Conservation (phyloP, 2,329 filamentous ascomycete species). For the Xylaria sp. region DNA sequence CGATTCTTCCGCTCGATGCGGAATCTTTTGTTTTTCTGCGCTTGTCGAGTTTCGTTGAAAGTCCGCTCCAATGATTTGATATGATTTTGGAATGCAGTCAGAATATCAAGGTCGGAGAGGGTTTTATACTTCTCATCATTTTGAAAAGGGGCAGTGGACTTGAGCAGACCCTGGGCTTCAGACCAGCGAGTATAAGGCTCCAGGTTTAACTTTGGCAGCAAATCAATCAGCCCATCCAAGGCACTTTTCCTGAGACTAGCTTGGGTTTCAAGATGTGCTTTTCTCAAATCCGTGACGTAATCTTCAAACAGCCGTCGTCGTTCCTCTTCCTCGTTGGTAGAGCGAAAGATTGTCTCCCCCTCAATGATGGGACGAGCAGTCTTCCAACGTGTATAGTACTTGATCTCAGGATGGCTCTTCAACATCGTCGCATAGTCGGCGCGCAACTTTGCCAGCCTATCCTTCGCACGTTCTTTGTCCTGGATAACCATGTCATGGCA, state of each 20-base stretch:
- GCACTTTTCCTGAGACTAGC: conserved; percentile 78
- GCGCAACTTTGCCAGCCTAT: conserved; percentile 89
- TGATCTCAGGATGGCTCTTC: conserved; percentile 95
- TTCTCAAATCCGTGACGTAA: conserved; percentile 87
- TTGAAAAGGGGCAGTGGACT: conserved; percentile 80
- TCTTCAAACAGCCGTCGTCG: conserved; percentile 92
- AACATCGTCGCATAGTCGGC: conserved; percentile 97
- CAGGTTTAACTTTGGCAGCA: conserved; percentile 82
- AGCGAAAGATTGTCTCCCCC: conserved; percentile 93
- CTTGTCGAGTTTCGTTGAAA: conserved; percentile 91
- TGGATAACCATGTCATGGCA: conserved; percentile 88
- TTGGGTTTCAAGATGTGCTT: conserved; percentile 80
- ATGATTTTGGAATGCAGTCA: conserved; percentile 93
- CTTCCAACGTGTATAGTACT: conserved; percentile 96
- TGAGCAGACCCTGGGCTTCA: conserved; percentile 85
- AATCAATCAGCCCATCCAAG: conserved; percentile 81
- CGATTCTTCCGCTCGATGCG: conserved; percentile 87
- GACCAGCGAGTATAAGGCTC: conserved; percentile 96
- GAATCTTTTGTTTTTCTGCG: conserved; percentile 82
- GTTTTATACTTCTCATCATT: conserved; percentile 85
- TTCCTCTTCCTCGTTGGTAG: conserved; percentile 87
- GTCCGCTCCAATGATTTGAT: conserved; percentile 91
- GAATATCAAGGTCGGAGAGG: conserved; percentile 87
- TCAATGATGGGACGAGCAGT: conserved; percentile 94
- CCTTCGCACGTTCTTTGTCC: conserved; percentile 94